A percentile compares a stretch with the other conserved stretches of the same genome.
Conservation (phyloP, 306 rosid species). For the Canavalia ensiformis region DNA sequence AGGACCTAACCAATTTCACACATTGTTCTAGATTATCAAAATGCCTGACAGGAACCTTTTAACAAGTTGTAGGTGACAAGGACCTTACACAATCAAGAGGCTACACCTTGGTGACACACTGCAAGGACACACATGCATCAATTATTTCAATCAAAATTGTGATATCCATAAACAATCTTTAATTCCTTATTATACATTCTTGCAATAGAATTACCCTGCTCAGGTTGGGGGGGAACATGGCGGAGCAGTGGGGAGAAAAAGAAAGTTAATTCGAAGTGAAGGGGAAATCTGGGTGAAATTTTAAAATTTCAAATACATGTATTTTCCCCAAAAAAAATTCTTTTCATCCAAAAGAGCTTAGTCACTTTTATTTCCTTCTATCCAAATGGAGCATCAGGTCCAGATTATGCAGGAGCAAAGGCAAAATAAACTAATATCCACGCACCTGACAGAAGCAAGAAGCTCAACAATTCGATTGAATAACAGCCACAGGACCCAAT, state of each 20-base stretch:
- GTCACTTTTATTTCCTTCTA: constrained; percentile 22
- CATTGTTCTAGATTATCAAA: constrained; percentile 21
- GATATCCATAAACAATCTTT: constrained; percentile 16
- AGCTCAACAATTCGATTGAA: constrained; percentile 61
- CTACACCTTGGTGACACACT: constrained; percentile 3
- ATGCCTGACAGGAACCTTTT: neutral
- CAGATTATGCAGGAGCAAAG: constrained; percentile 34
- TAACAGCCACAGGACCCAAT: constrained; percentile 90
- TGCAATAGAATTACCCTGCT: neutral
- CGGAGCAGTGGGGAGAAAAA: constrained; percentile 4
- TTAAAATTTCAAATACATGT: neutral
- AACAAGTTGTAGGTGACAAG: constrained; percentile 34
- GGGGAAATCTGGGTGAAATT: neutral
- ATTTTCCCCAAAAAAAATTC: neutral
- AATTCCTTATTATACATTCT: neutral
- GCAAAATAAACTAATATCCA: constrained; percentile 42
- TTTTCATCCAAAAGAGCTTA: constrained; percentile 3
- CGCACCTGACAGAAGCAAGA: constrained; percentile 80
- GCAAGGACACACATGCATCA: constrained; percentile 16
- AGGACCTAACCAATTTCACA: constrained; percentile 11
- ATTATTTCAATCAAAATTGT: constrained; percentile 31
- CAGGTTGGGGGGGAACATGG: neutral
- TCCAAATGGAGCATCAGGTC: constrained; percentile 33
- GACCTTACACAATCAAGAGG: constrained; percentile 10
- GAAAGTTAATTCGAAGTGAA: constrained; percentile 1